Percentiles rank a stretch among this genome's conserved stretches.
These are phyloP conservation scores for Hemileccinum rubropunctum DNA, from an alignment of 768 basidiomycete species.

Conservation along the genomic window DNA sequence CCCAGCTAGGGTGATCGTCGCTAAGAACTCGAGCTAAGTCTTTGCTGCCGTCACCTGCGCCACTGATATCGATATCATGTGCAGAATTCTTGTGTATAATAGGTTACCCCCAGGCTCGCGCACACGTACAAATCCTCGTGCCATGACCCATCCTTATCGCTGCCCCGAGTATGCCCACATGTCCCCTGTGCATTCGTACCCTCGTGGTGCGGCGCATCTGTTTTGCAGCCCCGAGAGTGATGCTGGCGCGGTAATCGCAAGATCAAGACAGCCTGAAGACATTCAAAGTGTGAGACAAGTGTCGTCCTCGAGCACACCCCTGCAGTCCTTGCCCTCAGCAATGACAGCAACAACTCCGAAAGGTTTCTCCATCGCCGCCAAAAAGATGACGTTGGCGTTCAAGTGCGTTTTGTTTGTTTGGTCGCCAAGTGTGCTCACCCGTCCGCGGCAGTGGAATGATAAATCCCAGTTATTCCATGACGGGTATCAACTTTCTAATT, in stretches of 20 bases:
- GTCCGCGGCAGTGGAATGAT: constrained; percentile 20
- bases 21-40: no score
- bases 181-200: constrained; percentile 24
- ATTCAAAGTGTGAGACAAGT: constrained; percentile 28
- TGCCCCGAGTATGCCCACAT: constrained; percentile 28
- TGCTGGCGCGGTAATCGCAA: constrained; percentile 19
- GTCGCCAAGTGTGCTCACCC: constrained; percentile 10
- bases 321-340: constrained; percentile 11
- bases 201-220: constrained; percentile 24
- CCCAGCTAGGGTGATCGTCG: no score
- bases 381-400: constrained; percentile 13
- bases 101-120: no score
- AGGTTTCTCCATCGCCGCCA: background rate
- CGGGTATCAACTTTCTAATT: constrained; percentile 39
- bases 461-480: constrained; percentile 21
- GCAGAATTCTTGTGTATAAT: no score
- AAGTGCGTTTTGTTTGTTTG: constrained; percentile 19
- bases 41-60: no score
- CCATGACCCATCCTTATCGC: constrained; percentile 25
- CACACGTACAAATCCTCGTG: constrained; percentile 19
- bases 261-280: constrained; percentile 28
- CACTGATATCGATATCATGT: no score
- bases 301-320: constrained; percentile 7
- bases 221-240: constrained; percentile 31
- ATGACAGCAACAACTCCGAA: background rate